Evolutionary conservation across 1,139 yeast genomes (phyloP), one percentile per base, ranked within the genome.

Genomic region (Candida glucosophila): DNA sequence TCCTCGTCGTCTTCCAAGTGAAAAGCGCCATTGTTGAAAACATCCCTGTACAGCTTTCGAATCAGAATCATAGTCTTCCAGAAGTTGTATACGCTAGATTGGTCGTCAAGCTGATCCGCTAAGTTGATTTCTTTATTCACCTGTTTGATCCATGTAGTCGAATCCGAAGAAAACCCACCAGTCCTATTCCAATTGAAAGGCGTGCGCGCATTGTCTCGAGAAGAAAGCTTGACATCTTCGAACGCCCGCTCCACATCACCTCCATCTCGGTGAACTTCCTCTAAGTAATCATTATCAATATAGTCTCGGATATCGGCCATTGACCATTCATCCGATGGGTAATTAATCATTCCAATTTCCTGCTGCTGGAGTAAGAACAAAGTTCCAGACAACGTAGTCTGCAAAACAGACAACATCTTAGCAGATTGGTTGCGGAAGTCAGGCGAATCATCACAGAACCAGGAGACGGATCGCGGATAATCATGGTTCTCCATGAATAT

Each of bases 291-390:
- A 39, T 56, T 46, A 21, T 70, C 53, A 35, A 65, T 62, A 33
- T 72, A 58, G 40, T 73, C 78, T 38, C 55, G 50, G 44, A 70
- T 72, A 36, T 70, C 74, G 14, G 49, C 55, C 26, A 71, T 51
- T 12, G 59, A 53, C 76, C 76, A 67, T 17, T 48, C 42, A 28
- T 46, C 37, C 11, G 24, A 5, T 20, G 66, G 62, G 20, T 67
- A 46, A 38, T 73, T 73, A 25, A 62, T 58, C 70, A 66, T 68
- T 23, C 73, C 78, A 32, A 73, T 55, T 43, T 73, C 79, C 43
- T 73, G 78, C 28, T 78, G 78, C 44, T 73, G 77, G 44, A 72
- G 72, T 22, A 73, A 48, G 47, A 58, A 73, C 31, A 71, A 51
- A 5, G 79, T 72, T 26, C 79, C 79, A 15, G 74, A 64, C 37